These are phyloP conservation scores for Phaeosphaeriaceae sp. DNA, from an alignment of 2,329 filamentous ascomycete genomes.

Conservation along the genomic window DNA sequence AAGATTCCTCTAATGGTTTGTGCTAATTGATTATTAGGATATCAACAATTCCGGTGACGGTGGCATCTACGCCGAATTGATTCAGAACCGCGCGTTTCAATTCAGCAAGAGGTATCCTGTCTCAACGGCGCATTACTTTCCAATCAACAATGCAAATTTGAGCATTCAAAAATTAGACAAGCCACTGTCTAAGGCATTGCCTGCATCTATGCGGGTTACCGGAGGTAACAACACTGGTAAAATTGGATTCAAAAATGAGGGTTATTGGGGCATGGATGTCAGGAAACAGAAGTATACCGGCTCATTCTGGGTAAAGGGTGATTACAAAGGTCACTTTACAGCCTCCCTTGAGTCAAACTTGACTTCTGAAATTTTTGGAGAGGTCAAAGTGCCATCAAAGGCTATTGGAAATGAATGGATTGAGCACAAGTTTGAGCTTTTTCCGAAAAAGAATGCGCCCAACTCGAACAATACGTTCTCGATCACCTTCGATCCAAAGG, in stretches of 20 bases:
- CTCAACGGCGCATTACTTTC: constrained; percentile 36
- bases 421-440: constrained; percentile 50
- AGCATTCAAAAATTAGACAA: constrained; percentile 48
- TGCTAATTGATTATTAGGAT: constrained; percentile 22
- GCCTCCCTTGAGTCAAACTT: constrained; percentile 50
- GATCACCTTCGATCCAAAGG: constrained; percentile 56
- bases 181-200: constrained; percentile 55
- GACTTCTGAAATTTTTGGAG: constrained; percentile 52
- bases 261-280: constrained; percentile 61
- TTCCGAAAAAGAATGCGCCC: constrained; percentile 46
- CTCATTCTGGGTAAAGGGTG: constrained; percentile 57
- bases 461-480: constrained; percentile 60
- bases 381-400: constrained; percentile 35
- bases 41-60: constrained; percentile 75
- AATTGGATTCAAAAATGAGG: constrained; percentile 57
- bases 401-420: constrained; percentile 47
- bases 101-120: constrained; percentile 39
- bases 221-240: constrained; percentile 47
- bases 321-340: constrained; percentile 45
- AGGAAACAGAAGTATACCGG: constrained; percentile 56
- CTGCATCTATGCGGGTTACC: constrained; percentile 52
- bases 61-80: constrained; percentile 73
- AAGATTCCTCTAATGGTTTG: no score
- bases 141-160: constrained; percentile 44
- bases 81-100: constrained; percentile 75